Evolutionary conservation across 2,329 filamentous ascomycete genomes (phyloP).

Genomic region (Tolypocladium cylindrosporum): DNA sequence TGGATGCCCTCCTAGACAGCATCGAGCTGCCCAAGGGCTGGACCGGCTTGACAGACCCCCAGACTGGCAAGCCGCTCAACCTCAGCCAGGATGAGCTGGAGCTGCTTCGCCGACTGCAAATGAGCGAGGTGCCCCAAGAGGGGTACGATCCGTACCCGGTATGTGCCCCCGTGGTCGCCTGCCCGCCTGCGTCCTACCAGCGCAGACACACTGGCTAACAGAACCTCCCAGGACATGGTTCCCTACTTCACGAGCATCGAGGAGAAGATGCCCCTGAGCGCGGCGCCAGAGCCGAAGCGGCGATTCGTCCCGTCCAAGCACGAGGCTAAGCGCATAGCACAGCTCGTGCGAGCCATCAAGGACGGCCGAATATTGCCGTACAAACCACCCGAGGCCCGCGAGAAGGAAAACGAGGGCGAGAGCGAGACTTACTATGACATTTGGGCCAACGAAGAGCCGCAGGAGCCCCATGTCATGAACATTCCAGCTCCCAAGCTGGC

Average conservation of each 20-base stretch:
- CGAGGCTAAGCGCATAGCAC: slow-evolving; percentile 92
- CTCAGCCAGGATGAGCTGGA: slow-evolving; percentile 82
- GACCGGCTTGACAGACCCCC: slow-evolving; percentile 90
- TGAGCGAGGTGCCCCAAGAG: slow-evolving; percentile 78
- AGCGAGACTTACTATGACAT: slow-evolving; percentile 74
- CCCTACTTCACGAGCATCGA: slow-evolving; percentile 88
- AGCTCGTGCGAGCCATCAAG: slow-evolving; percentile 89
- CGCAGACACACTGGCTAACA: neutral
- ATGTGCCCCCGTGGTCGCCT: slow-evolving; percentile 16
- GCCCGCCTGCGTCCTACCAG: neutral
- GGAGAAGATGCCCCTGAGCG: slow-evolving; percentile 90
- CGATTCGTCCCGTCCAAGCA: slow-evolving; percentile 95
- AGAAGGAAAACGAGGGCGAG: slow-evolving; percentile 63
- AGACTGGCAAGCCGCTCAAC: slow-evolving; percentile 86
- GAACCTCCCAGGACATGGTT: slow-evolving; percentile 56
- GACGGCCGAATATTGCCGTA: slow-evolving; percentile 92
- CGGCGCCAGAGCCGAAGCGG: slow-evolving; percentile 90
- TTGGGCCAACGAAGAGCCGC: slow-evolving; percentile 84
- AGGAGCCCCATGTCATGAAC: slow-evolving; percentile 83
- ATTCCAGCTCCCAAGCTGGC: slow-evolving; percentile 88
- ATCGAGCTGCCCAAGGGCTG: slow-evolving; percentile 96
- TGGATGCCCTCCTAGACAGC: slow-evolving; percentile 88
- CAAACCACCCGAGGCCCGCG: slow-evolving; percentile 57
- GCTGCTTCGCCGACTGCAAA: slow-evolving; percentile 76
- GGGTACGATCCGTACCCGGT: slow-evolving; percentile 88